Base-by-base conservation (phyloP, 1,284 basidiomycete species). In the Meira miltonrushii region DNA sequence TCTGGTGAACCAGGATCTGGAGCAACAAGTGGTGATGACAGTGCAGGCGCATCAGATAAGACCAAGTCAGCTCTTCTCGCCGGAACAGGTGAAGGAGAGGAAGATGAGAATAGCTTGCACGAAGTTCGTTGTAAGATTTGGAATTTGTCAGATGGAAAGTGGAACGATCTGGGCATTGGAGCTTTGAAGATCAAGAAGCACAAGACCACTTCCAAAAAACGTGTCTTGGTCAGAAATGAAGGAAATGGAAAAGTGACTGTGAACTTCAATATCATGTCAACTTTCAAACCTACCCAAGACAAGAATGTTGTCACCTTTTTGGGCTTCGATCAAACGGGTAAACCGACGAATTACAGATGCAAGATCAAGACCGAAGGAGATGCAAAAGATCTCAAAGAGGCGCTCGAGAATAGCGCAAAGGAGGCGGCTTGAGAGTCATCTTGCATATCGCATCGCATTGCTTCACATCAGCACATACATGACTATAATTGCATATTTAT, bases 141-240 rank as follows among this genome's bases (percentile, higher is more conserved):
- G 73, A 62, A 65, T 19, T 58, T 75, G 11, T 57, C 43, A 4
- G 59, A 64, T 19, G 64, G 66, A 41, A 33, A 50, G 2, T 75
- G 72, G 72, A 66, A 67, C 49, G 73, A 75, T 46, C 60, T 75
- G 11, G 73, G 73, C 17, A 59, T 75, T 6, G 69, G 66, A 51
- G 59, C 69, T 5, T 60, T 69, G 39, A 69, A 69, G 37, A 54
- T 75, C 65, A 75, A 75, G 60, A 61, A 60, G 52, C 43, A 67
- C 15, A 55, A 54, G 1, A 44, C 50, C n/a, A 66, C 64, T 15
- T 25, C 43, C 40, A 74, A 70, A 56, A 47, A 60, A 15, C 38
- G 73, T 11, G 52, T 75, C 38, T 56, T 75, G 2, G 73, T 69
- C 0, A 51, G 73, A 7, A 75, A 72, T 61, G 72, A 68, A 37